phyloP scores from a whole-genome alignment of 176 grass and related monocot genomes.

The Oryza meyeriana region DNA sequence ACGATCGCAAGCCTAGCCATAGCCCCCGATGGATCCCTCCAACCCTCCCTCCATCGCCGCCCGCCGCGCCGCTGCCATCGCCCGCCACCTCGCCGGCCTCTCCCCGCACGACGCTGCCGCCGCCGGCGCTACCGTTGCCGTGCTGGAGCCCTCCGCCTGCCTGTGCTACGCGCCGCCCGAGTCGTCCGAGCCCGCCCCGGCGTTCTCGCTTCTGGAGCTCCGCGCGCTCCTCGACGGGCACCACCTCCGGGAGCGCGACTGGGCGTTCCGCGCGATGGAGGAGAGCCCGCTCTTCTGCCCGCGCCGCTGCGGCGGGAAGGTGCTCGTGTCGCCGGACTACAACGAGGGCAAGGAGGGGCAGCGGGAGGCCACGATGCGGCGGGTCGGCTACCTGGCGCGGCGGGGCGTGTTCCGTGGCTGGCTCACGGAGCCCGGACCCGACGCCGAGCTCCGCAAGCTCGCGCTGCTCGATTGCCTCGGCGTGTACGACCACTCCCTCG shows the following conservation, averaged over 20 bases:
- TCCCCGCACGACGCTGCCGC: not conserved
- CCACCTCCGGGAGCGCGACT: constrained; percentile 57
- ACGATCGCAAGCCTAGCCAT: not conserved
- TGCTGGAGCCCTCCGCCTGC: constrained; percentile 39
- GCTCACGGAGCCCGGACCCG: constrained; percentile 49
- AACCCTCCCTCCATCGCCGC: not conserved
- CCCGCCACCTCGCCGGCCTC: constrained; percentile 40
- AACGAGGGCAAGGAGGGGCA: constrained; percentile 72
- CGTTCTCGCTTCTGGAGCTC: constrained; percentile 44
- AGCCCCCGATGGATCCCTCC: constrained; percentile 22
- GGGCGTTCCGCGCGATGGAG: constrained; percentile 64
- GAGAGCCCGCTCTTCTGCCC: constrained; percentile 69
- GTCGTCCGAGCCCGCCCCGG: constrained; percentile 32
- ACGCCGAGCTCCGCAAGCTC: constrained; percentile 43
- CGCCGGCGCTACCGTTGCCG: not conserved
- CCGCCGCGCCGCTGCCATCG: constrained; percentile 35
- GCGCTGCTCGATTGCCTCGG: constrained; percentile 66
- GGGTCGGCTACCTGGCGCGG: constrained; percentile 45
- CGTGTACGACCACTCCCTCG: constrained; percentile 72
- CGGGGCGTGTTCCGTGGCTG: constrained; percentile 68
- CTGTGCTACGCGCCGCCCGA: constrained; percentile 59
- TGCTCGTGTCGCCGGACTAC: constrained; percentile 59
- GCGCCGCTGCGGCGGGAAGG: constrained; percentile 35
- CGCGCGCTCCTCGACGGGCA: constrained; percentile 61
- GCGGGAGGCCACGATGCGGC: constrained; percentile 63